Evolutionary conservation across 352 stramenopile species (phyloP), one percentile per base, ranked within the genome.

Genomic region (Plasmopara muralis): DNA sequence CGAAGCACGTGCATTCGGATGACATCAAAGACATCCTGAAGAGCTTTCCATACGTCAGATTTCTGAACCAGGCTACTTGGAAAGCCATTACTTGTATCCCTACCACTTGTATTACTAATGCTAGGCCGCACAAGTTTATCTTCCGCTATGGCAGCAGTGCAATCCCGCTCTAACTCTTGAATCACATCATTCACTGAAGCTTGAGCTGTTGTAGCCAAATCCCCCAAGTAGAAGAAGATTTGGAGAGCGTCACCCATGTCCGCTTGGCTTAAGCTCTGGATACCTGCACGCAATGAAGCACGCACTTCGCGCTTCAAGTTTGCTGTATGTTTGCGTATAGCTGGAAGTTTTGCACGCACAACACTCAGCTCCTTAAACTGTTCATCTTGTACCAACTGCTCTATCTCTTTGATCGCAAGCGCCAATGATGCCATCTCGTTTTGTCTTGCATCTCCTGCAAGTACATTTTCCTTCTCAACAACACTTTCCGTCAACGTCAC

Each of bases 131-230:
- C 62, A 12, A 93, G 62, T 45, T 79, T 77, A 4, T 85, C 73
- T 48, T 91, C 80, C 0, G 77, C 66, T 33, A 90, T 85, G 18
- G 67, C 70, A 13, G 57, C 54, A 16, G 59, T 59, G 43, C 78
- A 88, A 30, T 84, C 74, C 20, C 73, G 70, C 53, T 94, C 83
- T 0, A 94, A 66, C 20, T 87, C 80, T 41, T 92, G 75, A 47
- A 94, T 85, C 52, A 89, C 77, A 12, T 87, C 82, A 61, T 92
- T 92, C 15, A 94, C 79, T 4, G 66, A 75, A 9, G 70, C 69
- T 62, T 94, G 79, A 18, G 86, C 82, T 28, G 67, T 85, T 15
- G 84, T 64, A 5, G 65, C 66, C 30, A 88, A 53, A 9, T 72
- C 68, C 34, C 79, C 82, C 2, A 92, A 61, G 42, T 88, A 89